phyloP scores from a whole-genome alignment of 139 green algal species.

The Picocystis salinarum region DNA sequence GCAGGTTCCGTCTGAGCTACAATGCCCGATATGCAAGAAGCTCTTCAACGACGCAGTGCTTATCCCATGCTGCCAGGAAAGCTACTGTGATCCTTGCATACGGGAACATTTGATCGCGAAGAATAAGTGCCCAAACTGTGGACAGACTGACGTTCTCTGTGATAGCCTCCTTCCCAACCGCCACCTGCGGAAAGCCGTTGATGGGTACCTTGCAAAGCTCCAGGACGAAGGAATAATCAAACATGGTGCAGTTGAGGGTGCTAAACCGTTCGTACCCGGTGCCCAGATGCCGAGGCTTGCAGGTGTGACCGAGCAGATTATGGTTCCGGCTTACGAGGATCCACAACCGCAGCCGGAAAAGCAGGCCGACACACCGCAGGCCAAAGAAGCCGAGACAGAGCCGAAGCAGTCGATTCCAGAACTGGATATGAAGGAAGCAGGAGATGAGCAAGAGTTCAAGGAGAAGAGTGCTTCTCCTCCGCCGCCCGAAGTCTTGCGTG shows the following conservation, averaged over 20 bases:
- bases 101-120: slow-evolving; percentile 10
- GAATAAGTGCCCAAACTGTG: slow-evolving; percentile 17
- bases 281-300: background rate
- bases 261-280: background rate
- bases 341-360: no score
- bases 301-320: background rate
- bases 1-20: slow-evolving; percentile 6
- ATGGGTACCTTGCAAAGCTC: slow-evolving; percentile 3
- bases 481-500: no score
- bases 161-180: slow-evolving; percentile 21
- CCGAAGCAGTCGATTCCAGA: no score
- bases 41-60: slow-evolving; percentile 22
- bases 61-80: slow-evolving; percentile 21
- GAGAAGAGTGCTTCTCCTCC: no score
- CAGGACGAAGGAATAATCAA: background rate
- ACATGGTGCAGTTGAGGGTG: background rate
- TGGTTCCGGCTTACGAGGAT: background rate
- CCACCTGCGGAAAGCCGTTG: slow-evolving; percentile 16
- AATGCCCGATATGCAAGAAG: slow-evolving; percentile 15
- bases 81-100: slow-evolving; percentile 23
- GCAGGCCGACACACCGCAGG: no score
- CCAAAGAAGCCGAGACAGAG: no score
- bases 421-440: no score
- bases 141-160: slow-evolving; percentile 8
- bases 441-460: no score